Evolutionary conservation across 176 grass and related monocot genomes (phyloP).

Genomic region (Oryza longistaminata): DNA sequence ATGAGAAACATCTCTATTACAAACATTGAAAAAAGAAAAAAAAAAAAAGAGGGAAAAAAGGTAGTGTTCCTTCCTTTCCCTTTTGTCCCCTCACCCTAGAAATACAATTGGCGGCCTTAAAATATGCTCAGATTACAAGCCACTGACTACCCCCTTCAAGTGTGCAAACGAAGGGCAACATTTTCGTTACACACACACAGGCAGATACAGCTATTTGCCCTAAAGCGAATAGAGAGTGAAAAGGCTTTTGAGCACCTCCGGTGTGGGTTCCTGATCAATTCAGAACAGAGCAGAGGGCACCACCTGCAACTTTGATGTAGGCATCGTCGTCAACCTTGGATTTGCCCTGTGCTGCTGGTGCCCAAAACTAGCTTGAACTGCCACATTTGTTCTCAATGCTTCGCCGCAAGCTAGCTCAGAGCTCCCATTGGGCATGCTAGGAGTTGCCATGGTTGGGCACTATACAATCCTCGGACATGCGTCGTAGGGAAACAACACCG

Average conservation of each 20-base stretch:
- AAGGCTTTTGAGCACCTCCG: background rate
- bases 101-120: slow-evolving; percentile 45
- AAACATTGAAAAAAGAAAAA: slow-evolving; percentile 19
- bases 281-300: slow-evolving; percentile 21
- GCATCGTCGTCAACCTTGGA: background rate
- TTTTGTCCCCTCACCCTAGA: slow-evolving; percentile 58
- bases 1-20: slow-evolving; percentile 56
- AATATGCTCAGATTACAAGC: slow-evolving; percentile 46
- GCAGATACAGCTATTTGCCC: slow-evolving; percentile 36
- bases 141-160: slow-evolving; percentile 30
- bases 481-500: slow-evolving; percentile 58
- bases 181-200: background rate
- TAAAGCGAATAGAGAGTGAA: slow-evolving; percentile 11
- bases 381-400: slow-evolving; percentile 11
- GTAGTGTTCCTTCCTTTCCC: slow-evolving; percentile 50
- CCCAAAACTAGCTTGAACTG: slow-evolving; percentile 22
- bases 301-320: background rate
- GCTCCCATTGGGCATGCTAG: slow-evolving; percentile 15
- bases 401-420: background rate
- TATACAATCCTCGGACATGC: slow-evolving; percentile 89
- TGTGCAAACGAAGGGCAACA: slow-evolving; percentile 38
- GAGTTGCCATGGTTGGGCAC: slow-evolving; percentile 23
- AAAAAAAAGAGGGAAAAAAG: background rate
- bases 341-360: background rate
- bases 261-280: slow-evolving; percentile 8